Evolutionary conservation across 495 filamentous ascomycete species (phyloP), one percentile per base, ranked within the genome.

Genomic region (Margaritispora aquatica): DNA sequence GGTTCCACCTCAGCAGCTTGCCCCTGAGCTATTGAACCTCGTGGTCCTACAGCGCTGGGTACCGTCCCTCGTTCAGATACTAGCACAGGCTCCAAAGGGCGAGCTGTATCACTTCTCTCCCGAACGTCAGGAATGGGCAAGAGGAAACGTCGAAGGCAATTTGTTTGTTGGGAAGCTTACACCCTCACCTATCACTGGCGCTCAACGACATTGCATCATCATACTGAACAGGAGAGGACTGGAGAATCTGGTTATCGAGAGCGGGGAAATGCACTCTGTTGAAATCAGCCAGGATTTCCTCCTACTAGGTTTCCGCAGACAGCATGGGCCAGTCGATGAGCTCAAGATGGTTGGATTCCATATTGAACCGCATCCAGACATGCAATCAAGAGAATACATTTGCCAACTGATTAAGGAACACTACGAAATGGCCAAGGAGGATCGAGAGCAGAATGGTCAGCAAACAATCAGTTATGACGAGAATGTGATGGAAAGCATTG

Each of bases 21-120:
- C 86, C 85, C 61, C 81, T 84, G 60, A 93, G 90, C 86, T 92
- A 61, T 83, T 96, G 54, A 96, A 96, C 74, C 77, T 94, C 67
- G 73, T 78, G 54, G 91, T 95, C 31, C 75, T 96, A 19, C 84
- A 79, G 26, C 86, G 89, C 49, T 88, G 95, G 70, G 79, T 87
- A 51, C 87, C 89, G 26, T 68, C 73, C 59, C 80, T 93, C 60
- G 75, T 71, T 46, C 74, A 75, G 44, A 87, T 96, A 64, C 72
- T 88, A 51, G 84, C 83, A 52, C 86, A 92, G 60, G 89, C 89
- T 20, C 84, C 87, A 24, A 91, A 89, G 68, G 84, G 84, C 47
- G 86, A 90, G 9, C 78, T 96, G 54, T 96, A 96, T 75, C 75
- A 76, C 64, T 93, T 93, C 73, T 78, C 74, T 38, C 77, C 81